phyloP scores from a whole-genome alignment of 225 moss, liverwort and hornwort species.

The Anthoceros angustus region DNA sequence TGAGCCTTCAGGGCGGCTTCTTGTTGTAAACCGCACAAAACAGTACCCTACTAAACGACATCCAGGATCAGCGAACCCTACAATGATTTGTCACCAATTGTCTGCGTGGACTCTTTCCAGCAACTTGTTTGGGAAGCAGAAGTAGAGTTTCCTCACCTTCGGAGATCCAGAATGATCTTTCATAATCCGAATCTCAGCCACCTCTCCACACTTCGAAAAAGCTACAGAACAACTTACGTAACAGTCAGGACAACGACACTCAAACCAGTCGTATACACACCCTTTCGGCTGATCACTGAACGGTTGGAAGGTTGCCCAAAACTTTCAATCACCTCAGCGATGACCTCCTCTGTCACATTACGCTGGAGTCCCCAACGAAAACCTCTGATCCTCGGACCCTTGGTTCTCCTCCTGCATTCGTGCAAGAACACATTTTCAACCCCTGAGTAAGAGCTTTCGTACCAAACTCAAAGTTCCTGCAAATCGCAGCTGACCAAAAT shows the following conservation, averaged over 20 bases:
- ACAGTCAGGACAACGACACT: conserved; percentile 1
- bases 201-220: conserved; percentile 13
- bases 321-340: conserved; percentile 8
- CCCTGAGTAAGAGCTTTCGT: too few relatives aligned
- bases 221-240: conserved; percentile 5
- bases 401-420: conserved; percentile 3
- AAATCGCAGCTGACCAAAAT: background rate
- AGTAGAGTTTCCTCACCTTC: conserved; percentile 2
- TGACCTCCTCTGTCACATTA: conserved; percentile 12
- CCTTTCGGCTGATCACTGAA: background rate
- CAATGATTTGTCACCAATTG: too few relatives aligned
- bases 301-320: background rate
- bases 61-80: too few relatives aligned
- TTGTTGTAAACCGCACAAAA: conserved; percentile 14
- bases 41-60: conserved; percentile 9
- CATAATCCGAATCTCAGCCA: conserved; percentile 16
- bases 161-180: conserved; percentile 13
- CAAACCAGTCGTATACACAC: background rate
- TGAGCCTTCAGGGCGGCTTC: conserved; percentile 16
- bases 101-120: conserved; percentile 2
- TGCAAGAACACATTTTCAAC: background rate
- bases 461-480: background rate
- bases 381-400: conserved; percentile 17
- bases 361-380: conserved; percentile 18
- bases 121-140: background rate